Base-by-base conservation (phyloP, 768 basidiomycete genomes). In the Lentinus brumalis region DNA sequence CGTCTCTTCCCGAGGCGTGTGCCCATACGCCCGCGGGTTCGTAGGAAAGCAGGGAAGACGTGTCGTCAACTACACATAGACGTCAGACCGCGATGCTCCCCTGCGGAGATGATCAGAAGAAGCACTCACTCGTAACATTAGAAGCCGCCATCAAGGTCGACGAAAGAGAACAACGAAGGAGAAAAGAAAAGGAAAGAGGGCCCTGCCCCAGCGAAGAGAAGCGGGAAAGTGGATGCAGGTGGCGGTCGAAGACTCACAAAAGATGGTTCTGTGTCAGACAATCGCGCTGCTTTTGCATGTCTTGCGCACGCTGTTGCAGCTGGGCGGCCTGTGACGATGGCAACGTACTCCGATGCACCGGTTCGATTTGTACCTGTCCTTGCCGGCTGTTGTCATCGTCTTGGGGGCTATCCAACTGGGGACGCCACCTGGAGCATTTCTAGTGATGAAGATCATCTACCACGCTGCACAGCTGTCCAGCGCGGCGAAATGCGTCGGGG, bases 21-120 rank as follows among this genome's bases (percentile, higher is more conserved):
- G 68, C 68, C 84, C 83, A 86, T 59, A 81, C 80, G 58, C 75
- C 79, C 66, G 70, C 69, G 59, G 83, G 83, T 32, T 72, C 68
- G 66, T 85, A 86, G 59, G 75, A 66, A 68, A 86, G 77, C 59
- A 84, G 74, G 69, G 84, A 82, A 62, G 84, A 84, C 69, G 77
- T 74, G 66, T 86, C 84, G 66, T 85, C 84, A 67, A 82, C 85
- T 86, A 56, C 11, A 18, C n/a, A 32, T 21, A 18, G 32, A 41
- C 53, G 60, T 51, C 14, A 49, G 46, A 26, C 46, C 29, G 46
- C 41, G 31, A 15, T 15, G 18, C 29, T 45, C 15, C 18, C 51
- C 35, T 45, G 42, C 21, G 7, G 3, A 44, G 38, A 57, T 52
- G 59, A 29, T 32, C 52, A 35, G 44, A 47, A 50, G 31, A 53